These are phyloP conservation scores for Halophytophthora polymorphica DNA, from an alignment of 352 stramenopile species.

Conservation along the genomic window DNA sequence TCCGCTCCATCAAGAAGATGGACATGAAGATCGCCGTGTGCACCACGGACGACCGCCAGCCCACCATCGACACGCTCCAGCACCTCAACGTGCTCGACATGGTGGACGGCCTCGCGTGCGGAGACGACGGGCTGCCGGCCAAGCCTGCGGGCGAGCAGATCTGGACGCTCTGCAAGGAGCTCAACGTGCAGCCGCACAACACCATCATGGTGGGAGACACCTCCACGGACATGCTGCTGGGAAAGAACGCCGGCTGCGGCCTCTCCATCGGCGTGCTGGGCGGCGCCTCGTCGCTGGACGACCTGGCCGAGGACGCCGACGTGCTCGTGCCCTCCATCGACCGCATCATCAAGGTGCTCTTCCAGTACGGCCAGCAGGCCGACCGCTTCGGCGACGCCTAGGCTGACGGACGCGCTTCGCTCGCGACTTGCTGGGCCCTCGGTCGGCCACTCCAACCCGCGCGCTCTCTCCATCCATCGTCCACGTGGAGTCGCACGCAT, in stretches of 20 bases:
- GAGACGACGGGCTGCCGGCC: conserved; percentile 77
- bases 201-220: conserved; percentile 89
- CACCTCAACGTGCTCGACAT: conserved; percentile 72
- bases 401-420: neutral
- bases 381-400: conserved; percentile 46
- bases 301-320: conserved; percentile 79
- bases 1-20: conserved; percentile 83
- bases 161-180: conserved; percentile 76
- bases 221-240: conserved; percentile 82
- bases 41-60: conserved; percentile 81
- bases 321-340: conserved; percentile 79
- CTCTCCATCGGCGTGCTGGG: conserved; percentile 78
- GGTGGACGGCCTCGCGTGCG: conserved; percentile 75
- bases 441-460: too few relatives aligned
- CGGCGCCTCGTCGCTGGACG: conserved; percentile 75
- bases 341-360: conserved; percentile 76
- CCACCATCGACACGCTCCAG: conserved; percentile 72
- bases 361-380: conserved; percentile 81
- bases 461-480: too few relatives aligned
- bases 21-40: conserved; percentile 88
- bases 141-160: conserved; percentile 86
- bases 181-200: conserved; percentile 78
- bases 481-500: too few relatives aligned
- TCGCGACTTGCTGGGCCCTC: too few relatives aligned
- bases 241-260: conserved; percentile 68